Evolutionary conservation across 208 protist genomes (phyloP), one percentile per base, ranked within the genome.

Genomic region (Leishmania major): DNA sequence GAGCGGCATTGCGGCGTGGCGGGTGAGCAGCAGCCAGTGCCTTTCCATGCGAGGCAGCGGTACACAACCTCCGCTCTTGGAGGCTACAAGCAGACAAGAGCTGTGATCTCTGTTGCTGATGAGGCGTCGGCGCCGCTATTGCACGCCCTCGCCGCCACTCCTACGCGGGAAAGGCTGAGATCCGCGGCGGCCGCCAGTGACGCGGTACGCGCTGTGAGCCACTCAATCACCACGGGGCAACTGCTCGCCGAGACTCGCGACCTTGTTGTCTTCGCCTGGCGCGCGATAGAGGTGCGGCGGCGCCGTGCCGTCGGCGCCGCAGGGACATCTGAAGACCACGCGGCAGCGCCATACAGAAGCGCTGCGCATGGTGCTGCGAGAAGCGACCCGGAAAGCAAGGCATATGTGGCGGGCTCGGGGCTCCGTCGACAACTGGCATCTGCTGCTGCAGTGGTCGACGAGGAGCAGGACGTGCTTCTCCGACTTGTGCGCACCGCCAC

Each of bases 201-300:
- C 67, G 78, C 45, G 40, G 47, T 47, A 25, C 40, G 28, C 37
- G 47, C 35, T 40, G 75, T 40, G 43, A 67, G 51, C 4, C 31
- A 3, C 37, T 47, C 37, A 35, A 45, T 81, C 70, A 69, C 76
- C 47, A 37, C 25, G 3, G 17, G 51, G 31, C 66, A 74, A 74
- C 77, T 85, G 45, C 51, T 62, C 2, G 0, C 22, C 4, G 25
- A 64, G 60, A 85, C 72, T 22, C 57, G 74, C 35, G 70, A 85
- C 43, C 55, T 85, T 10, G 71, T 81, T 1, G 17, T 73, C 40
- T 81, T 85, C 49, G 69, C 77, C 28, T 85, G 77, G 82, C 17
- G 17, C n/a, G 82, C 77, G 5, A 85, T 77, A 37, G 45, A 75
- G 70, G n/a, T 75, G 17, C 70, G 70, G 45, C 70, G 45, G 72